Evolutionary conservation across 805 yeast species (phyloP).

Genomic region (Priceomyces medius): DNA sequence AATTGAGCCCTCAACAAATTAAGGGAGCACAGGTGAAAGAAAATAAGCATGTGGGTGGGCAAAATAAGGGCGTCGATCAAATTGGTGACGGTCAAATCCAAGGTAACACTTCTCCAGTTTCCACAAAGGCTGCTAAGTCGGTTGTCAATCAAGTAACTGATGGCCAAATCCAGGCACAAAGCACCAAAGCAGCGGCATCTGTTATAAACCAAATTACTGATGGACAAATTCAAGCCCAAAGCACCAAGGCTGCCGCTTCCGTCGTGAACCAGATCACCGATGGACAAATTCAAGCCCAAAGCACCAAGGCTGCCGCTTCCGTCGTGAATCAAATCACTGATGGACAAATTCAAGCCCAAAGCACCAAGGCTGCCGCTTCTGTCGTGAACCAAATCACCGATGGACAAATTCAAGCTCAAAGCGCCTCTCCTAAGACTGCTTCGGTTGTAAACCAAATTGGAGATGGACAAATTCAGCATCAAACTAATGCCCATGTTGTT

Average conservation of each 20-base stretch:
- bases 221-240: conserved; percentile 45
- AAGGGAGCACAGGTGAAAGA: too few relatives aligned
- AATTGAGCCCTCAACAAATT: too few relatives aligned
- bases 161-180: conserved; percentile 36
- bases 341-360: conserved; percentile 45
- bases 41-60: too few relatives aligned
- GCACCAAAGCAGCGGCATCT: conserved; percentile 13
- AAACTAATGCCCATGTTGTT: conserved; percentile 28
- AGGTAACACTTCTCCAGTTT: conserved; percentile 35
- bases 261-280: conserved; percentile 31
- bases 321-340: conserved; percentile 43
- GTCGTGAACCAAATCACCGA: conserved; percentile 31
- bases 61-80: too few relatives aligned
- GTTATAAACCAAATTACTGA: conserved; percentile 43
- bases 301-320: conserved; percentile 21
- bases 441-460: conserved; percentile 47
- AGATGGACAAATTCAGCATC: conserved; percentile 60
- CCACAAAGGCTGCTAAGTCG: too few relatives aligned
- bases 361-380: conserved; percentile 18
- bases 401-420: conserved; percentile 31
- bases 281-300: conserved; percentile 29
- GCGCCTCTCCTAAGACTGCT: conserved; percentile 22
- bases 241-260: conserved; percentile 18
- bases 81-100: conserved; percentile 36
- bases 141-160: conserved; percentile 28